Base-by-base conservation (phyloP, 2,329 filamentous ascomycete species). In the Curvularia sp. region DNA sequence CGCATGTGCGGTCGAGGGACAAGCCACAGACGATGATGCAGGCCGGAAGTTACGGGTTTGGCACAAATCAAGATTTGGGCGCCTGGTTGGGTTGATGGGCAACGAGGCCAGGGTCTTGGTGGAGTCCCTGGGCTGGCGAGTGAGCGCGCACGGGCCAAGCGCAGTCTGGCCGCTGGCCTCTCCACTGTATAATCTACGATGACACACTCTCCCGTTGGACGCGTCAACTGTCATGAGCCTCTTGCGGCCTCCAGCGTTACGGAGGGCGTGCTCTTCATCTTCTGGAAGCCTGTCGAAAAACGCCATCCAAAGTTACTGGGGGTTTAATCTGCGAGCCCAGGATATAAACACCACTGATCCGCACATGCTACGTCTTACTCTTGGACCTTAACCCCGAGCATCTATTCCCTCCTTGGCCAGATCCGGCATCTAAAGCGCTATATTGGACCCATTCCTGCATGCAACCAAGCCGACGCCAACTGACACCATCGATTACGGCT, bases 401-500 rank as follows among this genome's bases (percentile, higher is more conserved):
- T 31, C 31, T 47, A 55, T 42, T 42, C 24, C 35, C 56, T 26
- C 56, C 33, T 50, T 55, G 49, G 26, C 52, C 53, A 42, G 20
- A 41, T 44, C 44, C 41, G 52, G 56, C 8, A 51, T 39, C 15
- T 24, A 54, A 49, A 22, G 39, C 55, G 42, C 55, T 58, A 48
- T 53, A 68, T 69, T 70, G 67, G 65, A 55, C 44, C 54, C 57
- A 51, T 47, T 31, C 35, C 28, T 54, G 56, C 54, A 60, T 62
- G 59, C 60, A 54, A 53, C 66, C 67, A 64, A 67, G 63, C 58
- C 26, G 60, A 67, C 66, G 62, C 65, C 65, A 67, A 64, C 60
- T 48, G 50, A 57, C 57, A 52, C 46, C 55, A 64, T 58, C 56
- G 33, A 65, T 55, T 64, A 63, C 54, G 59, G 65, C 41, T 60